These are phyloP conservation scores for Yarrowia osloensis DNA, from an alignment of 805 yeast genomes.

Conservation along the genomic window DNA sequence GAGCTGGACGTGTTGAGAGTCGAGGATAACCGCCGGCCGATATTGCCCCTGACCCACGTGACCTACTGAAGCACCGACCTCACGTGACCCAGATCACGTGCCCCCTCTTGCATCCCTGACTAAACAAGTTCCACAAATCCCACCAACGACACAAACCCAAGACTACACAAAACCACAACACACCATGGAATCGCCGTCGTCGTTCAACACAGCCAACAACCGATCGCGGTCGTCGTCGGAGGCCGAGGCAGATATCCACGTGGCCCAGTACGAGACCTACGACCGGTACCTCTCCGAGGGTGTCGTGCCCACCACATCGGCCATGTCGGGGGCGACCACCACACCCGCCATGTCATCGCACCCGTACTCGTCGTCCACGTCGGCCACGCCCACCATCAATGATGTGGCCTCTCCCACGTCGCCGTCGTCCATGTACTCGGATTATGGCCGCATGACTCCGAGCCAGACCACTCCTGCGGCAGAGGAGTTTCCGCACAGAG, in stretches of 20 bases:
- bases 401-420: conserved; percentile 1
- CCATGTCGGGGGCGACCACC: too few relatives aligned
- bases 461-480: not conserved
- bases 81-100: not conserved
- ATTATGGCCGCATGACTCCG: conserved; percentile 10
- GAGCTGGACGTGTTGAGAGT: not conserved
- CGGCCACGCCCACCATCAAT: conserved; percentile 15
- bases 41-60: not conserved
- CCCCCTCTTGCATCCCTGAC: too few relatives aligned
- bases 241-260: conserved; percentile 1
- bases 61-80: too few relatives aligned
- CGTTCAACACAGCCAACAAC: conserved; percentile 19
- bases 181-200: conserved; percentile 18
- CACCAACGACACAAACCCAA: not conserved
- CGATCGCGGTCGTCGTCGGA: conserved; percentile 18
- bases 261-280: not conserved
- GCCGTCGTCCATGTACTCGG: conserved; percentile 19
- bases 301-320: not conserved
- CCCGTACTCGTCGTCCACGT: not conserved
- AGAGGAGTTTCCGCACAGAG: not conserved
- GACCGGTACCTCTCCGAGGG: not conserved
- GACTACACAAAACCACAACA: not conserved
- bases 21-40: too few relatives aligned
- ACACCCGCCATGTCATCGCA: not conserved
- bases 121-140: not conserved